phyloP scores from a whole-genome alignment of 306 rosid species.

The Vigna nakashimae region DNA sequence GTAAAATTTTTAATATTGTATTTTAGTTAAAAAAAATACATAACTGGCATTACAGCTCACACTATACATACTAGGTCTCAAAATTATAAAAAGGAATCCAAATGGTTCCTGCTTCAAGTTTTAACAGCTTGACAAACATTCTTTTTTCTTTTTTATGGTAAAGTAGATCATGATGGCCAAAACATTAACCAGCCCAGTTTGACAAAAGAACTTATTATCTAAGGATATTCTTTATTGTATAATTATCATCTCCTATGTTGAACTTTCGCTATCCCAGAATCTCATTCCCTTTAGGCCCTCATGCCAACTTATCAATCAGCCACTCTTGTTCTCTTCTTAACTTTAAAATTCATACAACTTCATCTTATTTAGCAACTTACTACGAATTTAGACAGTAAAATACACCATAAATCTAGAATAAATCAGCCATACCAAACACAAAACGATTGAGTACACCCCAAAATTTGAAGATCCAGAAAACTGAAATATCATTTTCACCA shows the following conservation, averaged over 20 bases:
- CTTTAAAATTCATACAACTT: not conserved
- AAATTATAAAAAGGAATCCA: not conserved
- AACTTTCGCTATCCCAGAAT: not conserved
- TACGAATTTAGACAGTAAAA: not conserved
- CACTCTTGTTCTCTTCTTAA: not conserved
- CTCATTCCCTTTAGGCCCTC: not conserved
- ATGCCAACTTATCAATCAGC: not conserved
- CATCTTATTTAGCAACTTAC: not conserved
- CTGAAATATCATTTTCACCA: conserved; percentile 26
- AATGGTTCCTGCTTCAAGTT: not conserved
- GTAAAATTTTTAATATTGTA: not conserved
- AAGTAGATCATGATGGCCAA: not conserved
- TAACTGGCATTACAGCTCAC: not conserved
- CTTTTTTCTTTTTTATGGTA: not conserved
- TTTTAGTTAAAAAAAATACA: conserved; percentile 4
- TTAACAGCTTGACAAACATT: not conserved
- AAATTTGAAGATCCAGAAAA: conserved; percentile 36
- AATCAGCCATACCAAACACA: not conserved
- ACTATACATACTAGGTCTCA: no score
- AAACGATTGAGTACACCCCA: not conserved
- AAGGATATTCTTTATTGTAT: not conserved
- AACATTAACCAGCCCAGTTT: not conserved
- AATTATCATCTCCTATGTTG: not conserved
- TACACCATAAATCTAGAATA: not conserved
- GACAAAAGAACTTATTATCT: not conserved